Base-by-base conservation (phyloP, 225 moss, liverwort and hornwort genomes). In the Pleurozium schreberi region DNA sequence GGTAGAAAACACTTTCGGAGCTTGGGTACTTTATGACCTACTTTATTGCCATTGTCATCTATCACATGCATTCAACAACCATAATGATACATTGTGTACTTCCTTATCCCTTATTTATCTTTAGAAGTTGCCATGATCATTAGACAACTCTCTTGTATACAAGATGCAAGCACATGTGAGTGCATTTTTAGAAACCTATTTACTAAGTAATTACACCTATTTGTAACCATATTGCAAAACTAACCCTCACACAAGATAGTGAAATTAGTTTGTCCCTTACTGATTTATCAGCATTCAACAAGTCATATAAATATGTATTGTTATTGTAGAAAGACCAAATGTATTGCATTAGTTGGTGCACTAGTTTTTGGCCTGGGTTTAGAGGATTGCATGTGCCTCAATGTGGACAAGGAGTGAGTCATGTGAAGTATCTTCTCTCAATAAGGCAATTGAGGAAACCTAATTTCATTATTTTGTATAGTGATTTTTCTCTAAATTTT, bases 21-120 rank as follows among this genome's bases (percentile, higher is more conserved):
- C 16, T 49, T 75, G 12, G 33, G 50, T 3, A 75, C 33, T 20
- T 75, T 8, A 33, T 19, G 1, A 8, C 7, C 34, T 52, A 52
- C 8, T 1, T 34, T 0, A 50, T 16, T 59, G 12, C 3, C 1
- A 18, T 55, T 18, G 11, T 1, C 4, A 5, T n/a, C 79, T 10
- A 55, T 42, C 3, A 30, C 8, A 18, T 58, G 16, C 8, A 58
- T 0, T 52, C 12, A 83, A 52, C 18, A 38, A 13, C 2, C 64
- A 15, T 47, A 20, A 34, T 34, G 34, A 34, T 5, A 27, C 27
- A 83, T 8, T 38, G 12, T 65, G 12, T 38, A 47, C 47, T 33
- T 16, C 15, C 4, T 47, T 82, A 63, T 17, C 34, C 30, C 6
- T 28, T 47, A 34, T 64, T 34, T 57, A 25, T n/a, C 11, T 78